Evolutionary conservation across 176 grass and related monocot genomes (phyloP), one percentile per base, ranked within the genome.

Genomic region (Eragrostis curvula): DNA sequence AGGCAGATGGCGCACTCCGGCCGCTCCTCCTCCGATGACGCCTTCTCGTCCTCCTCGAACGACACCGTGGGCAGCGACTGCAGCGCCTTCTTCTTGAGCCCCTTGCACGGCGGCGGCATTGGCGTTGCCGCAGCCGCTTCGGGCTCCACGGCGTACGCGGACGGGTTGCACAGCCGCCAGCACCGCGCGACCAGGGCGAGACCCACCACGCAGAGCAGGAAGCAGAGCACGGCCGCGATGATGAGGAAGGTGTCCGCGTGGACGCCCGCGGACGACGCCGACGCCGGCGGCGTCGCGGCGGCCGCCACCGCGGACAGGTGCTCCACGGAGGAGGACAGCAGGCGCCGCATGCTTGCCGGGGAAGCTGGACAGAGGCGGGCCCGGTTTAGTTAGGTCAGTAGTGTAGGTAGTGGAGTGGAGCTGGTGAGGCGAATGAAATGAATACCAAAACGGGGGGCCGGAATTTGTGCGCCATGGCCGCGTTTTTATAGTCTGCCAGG

Each of bases 1-100:
- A 99, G 85, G 84, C 96, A 99, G 71, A 99, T 99, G 62, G 80
- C 86, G 87, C 96, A 96, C 72, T 99, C 96, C 18, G 86, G 68
- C 48, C 60, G 67, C 68, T 84, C 78, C 23, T 8, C 49, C 23
- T 2, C 61, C n/a, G n/a, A n/a, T n/a, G n/a, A n/a, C n/a, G n/a
- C n/a, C n/a, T n/a, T n/a, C 6, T 32, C 27, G 3, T 10, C 23
- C 1, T 3, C 75, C 47, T 25, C 78, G 82, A 86, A 91, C 46
- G 82, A 70, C 78, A 88, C 57, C 49, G 79, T 92, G 0, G 93
- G 93, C 61, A 99, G 79, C 25, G 85, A 84, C 27, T 64, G 73
- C 30, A 96, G 86, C 77, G 67, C 75, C 66, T 67, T 88, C 85
- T 56, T 88, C 57, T 91, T 86, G 12, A 99, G 5, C 68, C 92